Percentiles rank a stretch among this genome's conserved stretches.
Conservation (phyloP, 2,329 filamentous ascomycete species). For the Onygena corvina region DNA sequence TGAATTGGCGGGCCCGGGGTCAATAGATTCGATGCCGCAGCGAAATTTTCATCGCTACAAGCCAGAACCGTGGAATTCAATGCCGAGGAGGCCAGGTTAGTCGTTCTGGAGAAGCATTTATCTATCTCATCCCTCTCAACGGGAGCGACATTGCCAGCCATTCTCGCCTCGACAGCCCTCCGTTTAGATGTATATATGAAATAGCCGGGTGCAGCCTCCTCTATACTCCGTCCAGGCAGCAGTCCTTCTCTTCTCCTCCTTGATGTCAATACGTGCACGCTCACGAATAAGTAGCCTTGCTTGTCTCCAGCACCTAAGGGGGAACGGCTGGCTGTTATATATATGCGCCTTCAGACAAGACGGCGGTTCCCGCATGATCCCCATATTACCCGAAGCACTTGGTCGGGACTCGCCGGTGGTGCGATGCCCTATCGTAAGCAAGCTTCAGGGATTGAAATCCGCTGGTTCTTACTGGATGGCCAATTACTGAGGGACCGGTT, state of each 20-base stretch:
- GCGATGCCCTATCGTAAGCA: too few relatives aligned
- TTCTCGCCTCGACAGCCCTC: neutral
- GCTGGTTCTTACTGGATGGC: neutral
- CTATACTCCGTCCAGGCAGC: too few relatives aligned
- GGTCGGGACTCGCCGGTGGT: neutral
- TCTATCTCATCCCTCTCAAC: constrained; percentile 42
- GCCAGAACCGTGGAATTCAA: constrained; percentile 45
- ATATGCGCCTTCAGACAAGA: neutral
- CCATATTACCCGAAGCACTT: neutral
- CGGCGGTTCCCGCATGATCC: neutral
- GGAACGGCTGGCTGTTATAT: neutral
- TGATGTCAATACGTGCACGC: too few relatives aligned
- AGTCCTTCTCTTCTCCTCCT: too few relatives aligned
- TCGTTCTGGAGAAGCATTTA: constrained; percentile 43
- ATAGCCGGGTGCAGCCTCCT: too few relatives aligned
- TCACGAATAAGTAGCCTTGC: too few relatives aligned
- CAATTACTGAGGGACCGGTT: neutral
- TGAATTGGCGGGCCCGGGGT: constrained; percentile 45
- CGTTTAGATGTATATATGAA: too few relatives aligned
- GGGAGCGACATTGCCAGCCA: constrained; percentile 11
- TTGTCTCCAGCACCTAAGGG: too few relatives aligned
- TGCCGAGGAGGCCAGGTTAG: constrained; percentile 34
- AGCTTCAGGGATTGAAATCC: neutral
- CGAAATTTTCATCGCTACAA: constrained; percentile 52
- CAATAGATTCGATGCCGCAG: constrained; percentile 46